Evolutionary conservation across 2,329 filamentous ascomycete genomes (phyloP).

Genomic region (Xylariaceae sp.): DNA sequence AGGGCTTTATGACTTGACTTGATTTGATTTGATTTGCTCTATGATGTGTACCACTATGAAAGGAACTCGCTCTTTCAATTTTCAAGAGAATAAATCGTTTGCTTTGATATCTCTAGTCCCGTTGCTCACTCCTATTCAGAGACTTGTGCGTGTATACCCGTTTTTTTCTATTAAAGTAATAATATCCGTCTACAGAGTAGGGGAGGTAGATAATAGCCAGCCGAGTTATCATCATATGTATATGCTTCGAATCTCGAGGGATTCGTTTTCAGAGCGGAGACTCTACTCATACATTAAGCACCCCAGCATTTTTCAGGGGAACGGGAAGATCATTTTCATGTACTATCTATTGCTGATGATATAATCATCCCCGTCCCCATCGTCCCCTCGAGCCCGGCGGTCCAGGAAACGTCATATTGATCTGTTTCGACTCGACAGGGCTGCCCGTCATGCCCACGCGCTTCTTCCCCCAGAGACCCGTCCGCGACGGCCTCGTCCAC

Average conservation of each 20-base stretch:
- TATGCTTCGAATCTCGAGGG: neutral
- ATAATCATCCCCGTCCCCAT: conserved; percentile 8
- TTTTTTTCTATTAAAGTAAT: neutral
- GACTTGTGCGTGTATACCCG: neutral
- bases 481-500: conserved; percentile 25
- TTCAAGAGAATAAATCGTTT: no score
- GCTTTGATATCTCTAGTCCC: no score
- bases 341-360: neutral
- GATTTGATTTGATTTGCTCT: no score
- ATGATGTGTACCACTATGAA: neutral
- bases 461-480: neutral
- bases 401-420: conserved; percentile 28
- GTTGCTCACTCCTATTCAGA: no score
- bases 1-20: neutral
- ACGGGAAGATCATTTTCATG: neutral
- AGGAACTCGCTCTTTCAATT: no score
- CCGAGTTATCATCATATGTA: neutral
- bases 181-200: no score
- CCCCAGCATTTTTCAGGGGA: neutral
- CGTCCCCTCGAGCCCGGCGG: conserved; percentile 22
- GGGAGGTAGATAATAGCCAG: no score
- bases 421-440: conserved; percentile 29
- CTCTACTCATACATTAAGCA: neutral
- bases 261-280: neutral
- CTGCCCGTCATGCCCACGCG: conserved; percentile 24